phyloP scores from a whole-genome alignment of 139 green algal genomes.

The Micractinium conductrix region DNA sequence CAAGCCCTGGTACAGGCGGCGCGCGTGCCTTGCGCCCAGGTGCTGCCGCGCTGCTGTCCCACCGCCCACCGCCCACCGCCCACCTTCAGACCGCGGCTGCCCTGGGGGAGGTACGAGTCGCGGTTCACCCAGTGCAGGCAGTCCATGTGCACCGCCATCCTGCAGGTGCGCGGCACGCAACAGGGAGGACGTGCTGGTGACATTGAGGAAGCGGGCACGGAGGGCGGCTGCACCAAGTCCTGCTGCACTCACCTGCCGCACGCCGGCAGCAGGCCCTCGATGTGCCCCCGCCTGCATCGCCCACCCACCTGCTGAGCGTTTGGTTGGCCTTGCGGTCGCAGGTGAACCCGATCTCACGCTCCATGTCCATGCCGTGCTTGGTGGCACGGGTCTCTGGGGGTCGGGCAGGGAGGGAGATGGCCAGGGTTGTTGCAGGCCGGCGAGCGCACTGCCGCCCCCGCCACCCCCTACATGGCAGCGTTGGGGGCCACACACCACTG shows the following conservation, averaged over 20 bases:
- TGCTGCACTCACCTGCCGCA: too few relatives aligned
- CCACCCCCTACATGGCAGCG: too few relatives aligned
- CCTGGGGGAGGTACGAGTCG: constrained; percentile 97
- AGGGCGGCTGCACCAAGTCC: background rate
- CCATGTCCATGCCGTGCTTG: constrained; percentile 90
- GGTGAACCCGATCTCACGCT: constrained; percentile 79
- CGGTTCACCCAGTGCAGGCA: constrained; percentile 97
- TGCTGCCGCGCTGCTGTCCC: too few relatives aligned
- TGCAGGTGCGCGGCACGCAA: constrained; percentile 23
- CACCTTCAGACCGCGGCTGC: constrained; percentile 91
- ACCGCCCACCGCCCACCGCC: too few relatives aligned
- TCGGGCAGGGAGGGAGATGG: background rate
- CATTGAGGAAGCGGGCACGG: background rate
- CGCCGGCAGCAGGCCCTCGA: too few relatives aligned
- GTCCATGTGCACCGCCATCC: constrained; percentile 94
- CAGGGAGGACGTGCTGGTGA: background rate
- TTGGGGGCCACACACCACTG: too few relatives aligned
- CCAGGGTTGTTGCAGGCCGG: background rate
- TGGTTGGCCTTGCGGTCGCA: constrained; percentile 46
- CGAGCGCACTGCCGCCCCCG: too few relatives aligned
- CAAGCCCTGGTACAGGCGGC: too few relatives aligned
- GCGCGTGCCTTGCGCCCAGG: too few relatives aligned
- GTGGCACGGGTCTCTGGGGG: constrained; percentile 73
- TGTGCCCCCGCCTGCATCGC: too few relatives aligned
- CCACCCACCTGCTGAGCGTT: constrained; percentile 32